phyloP scores from a whole-genome alignment of 306 rosid genomes.

The Fragaria iinumae region DNA sequence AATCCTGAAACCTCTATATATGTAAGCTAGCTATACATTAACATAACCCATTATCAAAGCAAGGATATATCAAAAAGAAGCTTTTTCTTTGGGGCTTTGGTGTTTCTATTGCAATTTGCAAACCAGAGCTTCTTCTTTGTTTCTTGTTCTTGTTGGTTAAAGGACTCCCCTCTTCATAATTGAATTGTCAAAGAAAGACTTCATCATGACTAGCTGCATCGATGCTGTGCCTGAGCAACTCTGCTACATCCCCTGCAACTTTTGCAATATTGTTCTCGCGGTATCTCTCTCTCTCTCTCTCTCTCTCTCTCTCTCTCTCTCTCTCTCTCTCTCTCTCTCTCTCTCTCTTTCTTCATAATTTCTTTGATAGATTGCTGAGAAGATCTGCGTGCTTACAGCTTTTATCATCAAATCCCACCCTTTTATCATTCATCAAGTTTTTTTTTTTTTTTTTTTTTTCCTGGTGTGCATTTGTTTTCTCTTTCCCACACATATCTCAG shows the following conservation, averaged over 20 bases:
- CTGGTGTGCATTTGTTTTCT: constrained; percentile 8
- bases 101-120: constrained; percentile 23
- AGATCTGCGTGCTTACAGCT: not conserved
- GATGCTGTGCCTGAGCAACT: constrained; percentile 87
- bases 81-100: constrained; percentile 25
- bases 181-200: constrained; percentile 19
- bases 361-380: not conserved
- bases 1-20: constrained; percentile 38
- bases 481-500: constrained; percentile 1
- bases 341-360: constrained; percentile 2
- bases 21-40: constrained; percentile 18
- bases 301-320: too few species aligned
- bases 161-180: not conserved
- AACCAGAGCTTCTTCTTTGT: not conserved
- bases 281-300: constrained; percentile 25
- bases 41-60: constrained; percentile 38
- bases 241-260: constrained; percentile 99
- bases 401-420: not conserved
- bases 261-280: constrained; percentile 99
- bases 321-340: not conserved
- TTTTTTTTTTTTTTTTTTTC: not conserved
- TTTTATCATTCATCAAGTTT: not conserved
- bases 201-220: constrained; percentile 66
- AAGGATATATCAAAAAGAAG: constrained; percentile 35
- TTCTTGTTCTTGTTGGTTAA: constrained; percentile 1